Base-by-base conservation (phyloP, 2,329 filamentous ascomycete species). In the Pseudogymnoascus verrucosus region DNA sequence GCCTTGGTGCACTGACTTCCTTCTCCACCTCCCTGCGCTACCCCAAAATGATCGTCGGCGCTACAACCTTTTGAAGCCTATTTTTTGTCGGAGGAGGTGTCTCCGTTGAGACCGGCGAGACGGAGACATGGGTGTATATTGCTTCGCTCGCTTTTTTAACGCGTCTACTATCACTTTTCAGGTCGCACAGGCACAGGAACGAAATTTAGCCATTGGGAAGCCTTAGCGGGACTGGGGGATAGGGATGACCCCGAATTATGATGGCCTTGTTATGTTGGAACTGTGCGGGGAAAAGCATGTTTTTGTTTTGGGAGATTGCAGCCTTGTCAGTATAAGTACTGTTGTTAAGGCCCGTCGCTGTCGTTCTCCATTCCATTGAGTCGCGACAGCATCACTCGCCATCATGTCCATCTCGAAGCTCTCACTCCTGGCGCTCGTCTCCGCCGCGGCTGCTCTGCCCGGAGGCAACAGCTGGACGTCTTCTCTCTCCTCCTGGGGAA, bases 401-500 rank as follows among this genome's bases (percentile, higher is more conserved):
- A 88, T 82, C 66, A 72, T 72, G 67, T 74, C 73, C 14, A 74
- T 72, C 66, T 76, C 74, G 19, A 76, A 72, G 63, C 74, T 75
- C 57, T 72, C 74, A 11, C 76, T 74, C 1, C 70, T 70, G 6
- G 69, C 68, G 44, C 71, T 73, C 68, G 75, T 74, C 5, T 72
- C 66, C 16, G 73, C 74, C 5, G 68, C 73, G 19, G 74, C 89
- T 14, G 98, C 88, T 76, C 90, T 90, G 76, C 93, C 91, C 79
- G 98, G 95, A 6, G 90, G 85, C 74, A 99, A 97, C 66, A 99
- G 81, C 95, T 99, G 99, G 61, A 99, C 89, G 82, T 98, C 93
- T 84, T 88, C 97, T 74, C 91, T 95, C 47, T 88, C 87, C 68
- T 86, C 84, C 3, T 74, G 83, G 2, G 93, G 98, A 2, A 99